Evolutionary conservation across 305 asterid genomes (phyloP), one percentile per base, ranked within the genome.

Genomic region (Solanum aculeatissimum): DNA sequence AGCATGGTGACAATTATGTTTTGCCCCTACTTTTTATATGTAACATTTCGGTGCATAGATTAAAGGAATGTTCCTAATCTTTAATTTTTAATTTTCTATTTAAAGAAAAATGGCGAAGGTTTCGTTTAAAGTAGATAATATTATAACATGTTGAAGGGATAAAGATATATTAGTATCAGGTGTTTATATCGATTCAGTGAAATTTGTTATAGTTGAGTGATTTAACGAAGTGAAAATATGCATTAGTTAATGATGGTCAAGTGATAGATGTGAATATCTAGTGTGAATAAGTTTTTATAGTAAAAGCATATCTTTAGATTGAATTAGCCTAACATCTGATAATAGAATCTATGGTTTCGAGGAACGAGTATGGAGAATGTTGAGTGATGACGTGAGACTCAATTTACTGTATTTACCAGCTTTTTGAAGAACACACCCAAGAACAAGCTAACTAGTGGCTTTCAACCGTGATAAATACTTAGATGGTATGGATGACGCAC

Each of bases 1-100:
- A 85, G 43, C 85, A 81, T 80, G 87, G 87, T 65, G 55, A 68
- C 85, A 85, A 85, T 85, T 80, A 85, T 85, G 83, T 40, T 62
- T 27, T 84, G 83, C 51, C 65, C 55, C 55, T 15, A 84, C 86
- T 65, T 82, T 77, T 77, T 84, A 62, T 78, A 63, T 57, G 77
- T 74, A 25, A 75, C 12, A 84, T 25, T 84, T 81, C 75, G 84
- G 84, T 81, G 71, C 45, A 81, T 81, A 42, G 14, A 81, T 63
- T 62, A 66, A 32, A 16, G 32, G 70, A 60, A 47, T 54, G 60
- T 58, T 58, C 43, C 19, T 23, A 16, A 43, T 15, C 43, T 58
- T 42, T 62, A 60, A 58, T 81, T 74, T 74, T 16, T 3, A 1
- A 25, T 63, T 12, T 63, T 63, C 1, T 63, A 63, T 2, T 1